Conservation (phyloP, 805 yeast species). For the Ogataea pilisensis region DNA sequence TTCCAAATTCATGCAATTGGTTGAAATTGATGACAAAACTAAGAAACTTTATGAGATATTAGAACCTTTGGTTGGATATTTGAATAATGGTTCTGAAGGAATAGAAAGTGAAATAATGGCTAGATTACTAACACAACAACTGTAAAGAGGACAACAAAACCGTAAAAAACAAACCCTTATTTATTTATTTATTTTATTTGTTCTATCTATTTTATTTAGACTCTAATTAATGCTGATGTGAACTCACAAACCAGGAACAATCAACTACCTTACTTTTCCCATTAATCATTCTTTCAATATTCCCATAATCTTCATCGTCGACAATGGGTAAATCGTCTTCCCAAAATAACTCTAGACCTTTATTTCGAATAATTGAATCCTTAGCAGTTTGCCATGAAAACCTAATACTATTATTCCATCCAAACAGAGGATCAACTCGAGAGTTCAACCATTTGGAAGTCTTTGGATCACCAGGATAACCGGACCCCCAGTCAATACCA, state of each 20-base stretch:
- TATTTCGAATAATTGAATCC: conserved; percentile 56
- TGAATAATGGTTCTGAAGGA: conserved; percentile 5
- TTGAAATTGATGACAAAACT: conserved; percentile 16
- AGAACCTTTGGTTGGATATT: conserved; percentile 8
- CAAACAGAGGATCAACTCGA: conserved; percentile 68
- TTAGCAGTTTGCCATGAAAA: conserved; percentile 94
- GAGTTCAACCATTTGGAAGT: conserved; percentile 72
- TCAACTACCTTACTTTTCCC: conserved; percentile 5
- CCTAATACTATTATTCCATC: conserved; percentile 75
- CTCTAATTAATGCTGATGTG: background rate
- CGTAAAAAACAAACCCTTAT: too few species aligned
- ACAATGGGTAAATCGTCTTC: conserved; percentile 41
- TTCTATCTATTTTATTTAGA: background rate
- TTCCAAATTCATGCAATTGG: conserved; percentile 14
- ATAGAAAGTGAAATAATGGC: conserved; percentile 9
- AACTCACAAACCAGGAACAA: conserved; percentile 19
- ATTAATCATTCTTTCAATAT: conserved; percentile 16
- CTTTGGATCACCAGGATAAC: conserved; percentile 91
- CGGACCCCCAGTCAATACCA: conserved; percentile 63
- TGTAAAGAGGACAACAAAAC: background rate
- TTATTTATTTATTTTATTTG: background rate
- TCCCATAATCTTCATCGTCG: conserved; percentile 27
- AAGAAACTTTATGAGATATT: conserved; percentile 14
- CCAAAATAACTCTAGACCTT: conserved; percentile 58
- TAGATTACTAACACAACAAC: background rate